phyloP scores from a whole-genome alignment of 164 flowering plant genomes.

The Taxillus chinensis region DNA sequence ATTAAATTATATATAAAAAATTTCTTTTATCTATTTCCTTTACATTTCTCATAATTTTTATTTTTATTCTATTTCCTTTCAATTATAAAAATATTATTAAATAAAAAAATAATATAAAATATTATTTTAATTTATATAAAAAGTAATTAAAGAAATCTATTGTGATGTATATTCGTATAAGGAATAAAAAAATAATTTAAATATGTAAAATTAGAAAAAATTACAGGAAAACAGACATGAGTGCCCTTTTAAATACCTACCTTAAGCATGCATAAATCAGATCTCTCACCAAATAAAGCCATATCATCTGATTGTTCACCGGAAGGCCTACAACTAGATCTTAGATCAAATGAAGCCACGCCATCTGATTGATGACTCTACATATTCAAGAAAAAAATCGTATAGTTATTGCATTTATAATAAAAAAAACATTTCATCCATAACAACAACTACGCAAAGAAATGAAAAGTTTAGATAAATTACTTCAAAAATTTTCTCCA shows the following conservation, averaged over 20 bases:
- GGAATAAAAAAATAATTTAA: too few species aligned
- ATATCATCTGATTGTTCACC: slow-evolving; percentile 16
- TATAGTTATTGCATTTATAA: background rate
- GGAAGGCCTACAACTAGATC: slow-evolving; percentile 20
- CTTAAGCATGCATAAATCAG: slow-evolving; percentile 45
- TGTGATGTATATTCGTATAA: too few species aligned
- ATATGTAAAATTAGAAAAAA: too few species aligned
- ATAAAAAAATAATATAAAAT: background rate
- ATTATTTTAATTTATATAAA: background rate
- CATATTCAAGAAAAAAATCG: too few species aligned
- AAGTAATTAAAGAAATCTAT: too few species aligned
- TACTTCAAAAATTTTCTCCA: slow-evolving; percentile 36
- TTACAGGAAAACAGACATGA: too few species aligned
- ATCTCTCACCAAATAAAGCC: slow-evolving; percentile 17
- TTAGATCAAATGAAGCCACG: background rate
- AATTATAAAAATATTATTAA: background rate
- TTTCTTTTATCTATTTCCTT: too few species aligned
- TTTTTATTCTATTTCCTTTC: too few species aligned
- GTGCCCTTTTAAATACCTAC: slow-evolving; percentile 18
- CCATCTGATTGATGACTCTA: background rate
- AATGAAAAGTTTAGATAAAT: slow-evolving; percentile 9
- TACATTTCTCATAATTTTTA: too few species aligned
- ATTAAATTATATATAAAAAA: too few species aligned
- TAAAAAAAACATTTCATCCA: background rate
- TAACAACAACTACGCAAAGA: background rate